A percentile compares a stretch with the other conserved stretches of the same genome.
Evolutionary conservation across 139 green algal species (phyloP).

Genomic region (Zygnema circumcarinatum): DNA sequence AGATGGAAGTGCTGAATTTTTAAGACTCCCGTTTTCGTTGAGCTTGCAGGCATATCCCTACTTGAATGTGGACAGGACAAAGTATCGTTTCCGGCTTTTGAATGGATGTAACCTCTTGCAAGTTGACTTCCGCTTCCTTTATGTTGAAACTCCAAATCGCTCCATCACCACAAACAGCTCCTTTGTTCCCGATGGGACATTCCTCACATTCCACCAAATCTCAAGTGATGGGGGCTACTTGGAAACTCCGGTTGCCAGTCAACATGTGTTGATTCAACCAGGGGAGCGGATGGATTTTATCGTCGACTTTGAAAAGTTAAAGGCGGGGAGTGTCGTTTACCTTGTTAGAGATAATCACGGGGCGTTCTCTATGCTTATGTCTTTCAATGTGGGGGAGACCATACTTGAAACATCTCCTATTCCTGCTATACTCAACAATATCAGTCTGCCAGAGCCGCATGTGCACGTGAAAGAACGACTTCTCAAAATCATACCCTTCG

Average conservation of each 20-base stretch:
- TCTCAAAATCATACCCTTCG: not conserved
- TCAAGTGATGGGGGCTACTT: slow-evolving; percentile 42
- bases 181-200: not conserved
- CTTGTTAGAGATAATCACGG: not conserved
- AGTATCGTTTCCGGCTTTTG: slow-evolving; percentile 29
- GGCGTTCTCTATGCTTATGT: not conserved
- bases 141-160: not conserved
- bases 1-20: no score
- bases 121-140: slow-evolving; percentile 18
- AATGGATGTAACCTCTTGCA: not conserved
- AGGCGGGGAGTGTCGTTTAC: not conserved
- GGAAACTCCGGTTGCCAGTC: not conserved
- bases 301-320: slow-evolving; percentile 14
- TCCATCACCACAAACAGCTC: not conserved
- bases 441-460: not conserved
- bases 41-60: slow-evolving; percentile 25
- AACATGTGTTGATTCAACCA: slow-evolving; percentile 4
- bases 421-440: not conserved
- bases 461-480: not conserved
- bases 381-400: not conserved
- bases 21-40: no score
- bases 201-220: slow-evolving; percentile 4
- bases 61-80: slow-evolving; percentile 18
- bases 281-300: slow-evolving; percentile 27
- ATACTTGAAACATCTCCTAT: not conserved